A percentile compares a stretch with the other conserved stretches of the same genome.
phyloP scores from a whole-genome alignment of 306 rosid genomes.

The Medicago ruthenica region DNA sequence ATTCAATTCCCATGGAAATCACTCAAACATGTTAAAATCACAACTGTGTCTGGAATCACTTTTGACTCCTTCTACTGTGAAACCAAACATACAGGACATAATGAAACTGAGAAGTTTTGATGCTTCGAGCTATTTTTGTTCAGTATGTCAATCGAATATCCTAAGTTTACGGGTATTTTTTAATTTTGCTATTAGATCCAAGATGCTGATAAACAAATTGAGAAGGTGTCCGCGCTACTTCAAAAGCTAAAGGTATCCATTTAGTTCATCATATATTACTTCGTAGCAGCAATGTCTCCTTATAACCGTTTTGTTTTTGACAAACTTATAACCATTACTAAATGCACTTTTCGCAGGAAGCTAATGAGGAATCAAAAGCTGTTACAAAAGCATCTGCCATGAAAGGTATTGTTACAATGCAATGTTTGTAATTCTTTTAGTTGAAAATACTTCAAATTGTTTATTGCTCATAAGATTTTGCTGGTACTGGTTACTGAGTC shows the following conservation, averaged over 20 bases:
- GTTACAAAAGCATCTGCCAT: slow-evolving; percentile 91
- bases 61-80: background rate
- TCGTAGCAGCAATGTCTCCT: slow-evolving; percentile 26
- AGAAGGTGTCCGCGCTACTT: slow-evolving; percentile 70
- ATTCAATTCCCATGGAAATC: background rate
- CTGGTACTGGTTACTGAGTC: background rate
- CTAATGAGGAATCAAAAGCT: slow-evolving; percentile 92
- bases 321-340: slow-evolving; percentile 19
- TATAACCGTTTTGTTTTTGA: no score
- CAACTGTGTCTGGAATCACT: background rate
- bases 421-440: slow-evolving; percentile 10
- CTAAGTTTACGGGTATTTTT: slow-evolving; percentile 14
- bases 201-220: slow-evolving; percentile 77
- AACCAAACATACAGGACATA: background rate
- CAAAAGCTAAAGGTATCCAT: slow-evolving; percentile 72
- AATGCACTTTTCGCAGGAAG: slow-evolving; percentile 51
- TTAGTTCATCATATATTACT: slow-evolving; percentile 31
- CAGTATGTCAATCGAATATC: slow-evolving; percentile 6
- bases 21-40: background rate
- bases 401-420: slow-evolving; percentile 64
- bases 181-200: slow-evolving; percentile 56
- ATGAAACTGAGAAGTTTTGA: background rate
- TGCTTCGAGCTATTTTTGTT: slow-evolving; percentile 35
- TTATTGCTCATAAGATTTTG: background rate
- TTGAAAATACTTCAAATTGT: slow-evolving; percentile 22